Conservation (phyloP, 2,329 filamentous ascomycete species). For the Tolypocladium tundrense region DNA sequence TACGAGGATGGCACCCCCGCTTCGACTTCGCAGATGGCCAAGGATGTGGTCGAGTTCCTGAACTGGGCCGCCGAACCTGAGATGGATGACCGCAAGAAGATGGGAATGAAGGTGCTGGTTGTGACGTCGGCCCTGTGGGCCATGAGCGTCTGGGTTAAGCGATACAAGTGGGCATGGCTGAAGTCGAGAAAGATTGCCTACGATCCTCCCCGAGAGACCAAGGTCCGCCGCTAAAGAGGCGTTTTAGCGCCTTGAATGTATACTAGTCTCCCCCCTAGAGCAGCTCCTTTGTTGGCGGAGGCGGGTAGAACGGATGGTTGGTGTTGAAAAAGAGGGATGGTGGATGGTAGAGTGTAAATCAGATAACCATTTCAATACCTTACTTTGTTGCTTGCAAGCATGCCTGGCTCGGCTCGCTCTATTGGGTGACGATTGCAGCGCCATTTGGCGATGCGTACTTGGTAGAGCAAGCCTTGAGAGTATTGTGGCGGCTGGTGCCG, state of each 20-base stretch:
- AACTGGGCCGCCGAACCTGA: constrained; percentile 99
- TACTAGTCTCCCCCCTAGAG: constrained; percentile 32
- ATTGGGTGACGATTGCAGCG: background rate
- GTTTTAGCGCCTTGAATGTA: constrained; percentile 23
- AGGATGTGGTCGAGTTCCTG: constrained; percentile 97
- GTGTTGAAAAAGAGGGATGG: constrained; percentile 17
- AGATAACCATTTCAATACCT: constrained; percentile 34
- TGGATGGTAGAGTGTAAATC: constrained; percentile 39
- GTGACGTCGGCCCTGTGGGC: constrained; percentile 71
- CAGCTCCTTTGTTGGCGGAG: constrained; percentile 32
- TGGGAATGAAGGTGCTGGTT: constrained; percentile 93
- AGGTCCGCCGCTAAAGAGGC: constrained; percentile 34
- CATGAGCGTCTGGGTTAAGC: constrained; percentile 93
- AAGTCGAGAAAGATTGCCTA: constrained; percentile 94
- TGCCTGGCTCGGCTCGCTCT: background rate
- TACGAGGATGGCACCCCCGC: constrained; percentile 96
- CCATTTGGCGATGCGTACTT: background rate
- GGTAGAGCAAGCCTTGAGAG: background rate
- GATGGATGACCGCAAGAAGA: constrained; percentile 99
- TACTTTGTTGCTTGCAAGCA: constrained; percentile 6
- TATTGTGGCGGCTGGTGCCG: background rate
- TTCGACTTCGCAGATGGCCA: constrained; percentile 97
- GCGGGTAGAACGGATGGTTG: constrained; percentile 26
- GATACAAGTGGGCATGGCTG: constrained; percentile 97
- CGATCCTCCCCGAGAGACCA: constrained; percentile 57